A percentile compares a stretch with the other conserved stretches of the same genome.
phyloP scores from a whole-genome alignment of 306 rosid species.

The Rosa lucieae region DNA sequence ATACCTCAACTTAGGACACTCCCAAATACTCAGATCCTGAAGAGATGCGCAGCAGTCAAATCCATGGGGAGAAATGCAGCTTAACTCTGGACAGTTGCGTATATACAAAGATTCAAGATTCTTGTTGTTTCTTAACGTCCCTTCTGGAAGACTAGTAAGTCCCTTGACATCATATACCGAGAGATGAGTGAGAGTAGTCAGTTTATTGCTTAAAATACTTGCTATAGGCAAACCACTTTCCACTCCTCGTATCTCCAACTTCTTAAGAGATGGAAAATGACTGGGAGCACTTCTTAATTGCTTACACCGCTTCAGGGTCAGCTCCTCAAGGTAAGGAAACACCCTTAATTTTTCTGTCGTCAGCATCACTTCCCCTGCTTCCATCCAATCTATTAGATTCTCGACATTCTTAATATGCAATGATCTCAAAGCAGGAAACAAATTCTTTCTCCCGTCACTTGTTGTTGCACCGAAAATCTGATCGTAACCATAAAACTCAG shows the following conservation, averaged over 20 bases:
- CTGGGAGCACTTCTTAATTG: background rate
- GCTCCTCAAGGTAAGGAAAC: background rate
- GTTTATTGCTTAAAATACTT: background rate
- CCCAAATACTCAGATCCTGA: background rate
- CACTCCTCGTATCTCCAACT: background rate
- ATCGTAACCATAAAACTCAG: background rate
- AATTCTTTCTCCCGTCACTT: background rate
- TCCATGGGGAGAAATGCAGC: too few relatives aligned
- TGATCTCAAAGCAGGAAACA: background rate
- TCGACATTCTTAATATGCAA: background rate
- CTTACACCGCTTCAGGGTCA: rapidly evolving
- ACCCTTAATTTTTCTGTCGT: background rate
- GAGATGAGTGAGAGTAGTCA: background rate
- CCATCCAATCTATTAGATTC: background rate
- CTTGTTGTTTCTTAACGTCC: background rate
- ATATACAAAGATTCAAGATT: background rate
- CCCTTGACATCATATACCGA: background rate
- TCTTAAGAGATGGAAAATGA: background rate
- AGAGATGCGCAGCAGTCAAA: background rate
- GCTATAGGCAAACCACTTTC: background rate
- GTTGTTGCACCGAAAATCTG: background rate
- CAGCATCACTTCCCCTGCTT: background rate
- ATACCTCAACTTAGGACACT: background rate
- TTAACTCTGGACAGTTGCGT: too few relatives aligned
- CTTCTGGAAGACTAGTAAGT: background rate